Conservation (phyloP, 768 basidiomycete genomes). For the Lepiota venenata region DNA sequence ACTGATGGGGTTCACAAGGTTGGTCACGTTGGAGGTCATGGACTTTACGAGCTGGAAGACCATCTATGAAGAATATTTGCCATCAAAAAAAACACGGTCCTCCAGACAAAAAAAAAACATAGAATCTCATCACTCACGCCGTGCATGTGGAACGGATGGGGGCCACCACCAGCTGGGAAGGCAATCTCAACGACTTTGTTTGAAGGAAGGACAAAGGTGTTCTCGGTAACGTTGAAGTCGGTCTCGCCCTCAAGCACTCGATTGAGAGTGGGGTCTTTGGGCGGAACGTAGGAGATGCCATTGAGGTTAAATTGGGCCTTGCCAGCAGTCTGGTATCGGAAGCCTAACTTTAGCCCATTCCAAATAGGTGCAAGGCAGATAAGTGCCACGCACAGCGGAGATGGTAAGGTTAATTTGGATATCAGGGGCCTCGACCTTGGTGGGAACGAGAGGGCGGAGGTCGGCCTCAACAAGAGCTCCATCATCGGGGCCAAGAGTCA, state of each 20-base stretch:
- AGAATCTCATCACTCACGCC: background rate
- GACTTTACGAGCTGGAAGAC: conserved; percentile 22
- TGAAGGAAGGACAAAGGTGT: conserved; percentile 22
- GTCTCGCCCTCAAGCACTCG: conserved; percentile 23
- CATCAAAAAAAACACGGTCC: background rate
- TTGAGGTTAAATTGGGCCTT: conserved; percentile 27
- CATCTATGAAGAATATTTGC: background rate
- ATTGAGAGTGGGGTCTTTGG: conserved; percentile 19
- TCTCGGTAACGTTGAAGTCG: conserved; percentile 20
- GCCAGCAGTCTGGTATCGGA: conserved; percentile 9
- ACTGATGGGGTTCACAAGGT: conserved; percentile 49
- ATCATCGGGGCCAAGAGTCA: conserved; percentile 14
- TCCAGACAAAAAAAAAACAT: background rate
- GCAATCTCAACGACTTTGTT: conserved; percentile 24
- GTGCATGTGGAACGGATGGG: conserved; percentile 15
- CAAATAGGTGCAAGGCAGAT: conserved; percentile 6
- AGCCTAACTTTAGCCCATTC: background rate
- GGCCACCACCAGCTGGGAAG: conserved; percentile 21
- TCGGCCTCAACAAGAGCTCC: conserved; percentile 31
- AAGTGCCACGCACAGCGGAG: conserved; percentile 16
- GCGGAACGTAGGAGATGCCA: conserved; percentile 23
- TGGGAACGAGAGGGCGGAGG: conserved; percentile 29
- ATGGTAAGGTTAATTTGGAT: conserved; percentile 29
- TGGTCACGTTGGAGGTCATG: conserved; percentile 26
- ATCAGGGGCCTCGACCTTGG: conserved; percentile 15